Conservation (phyloP, 2,329 filamentous ascomycete genomes). For the Parasarocladium wereldwijsianum region DNA sequence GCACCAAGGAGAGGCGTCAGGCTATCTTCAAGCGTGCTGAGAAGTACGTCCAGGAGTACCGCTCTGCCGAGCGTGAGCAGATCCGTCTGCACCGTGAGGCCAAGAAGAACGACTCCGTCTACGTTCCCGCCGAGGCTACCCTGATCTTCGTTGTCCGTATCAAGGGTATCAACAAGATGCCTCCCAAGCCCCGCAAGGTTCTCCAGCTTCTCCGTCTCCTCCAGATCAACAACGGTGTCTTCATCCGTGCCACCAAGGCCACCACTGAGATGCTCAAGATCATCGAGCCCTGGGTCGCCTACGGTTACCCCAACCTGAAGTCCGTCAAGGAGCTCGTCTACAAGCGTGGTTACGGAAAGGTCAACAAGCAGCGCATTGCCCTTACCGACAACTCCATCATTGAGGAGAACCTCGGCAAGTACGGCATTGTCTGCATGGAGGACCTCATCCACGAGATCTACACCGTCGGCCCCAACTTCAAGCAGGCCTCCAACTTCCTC, state of each 20-base stretch:
- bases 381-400: slow-evolving; percentile 97
- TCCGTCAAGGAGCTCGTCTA: slow-evolving; percentile 97
- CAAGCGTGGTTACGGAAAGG: slow-evolving; percentile 99
- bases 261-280: slow-evolving; percentile 95
- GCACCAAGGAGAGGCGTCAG: slow-evolving; percentile 96
- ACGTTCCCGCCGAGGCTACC: slow-evolving; percentile 88
- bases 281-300: slow-evolving; percentile 97
- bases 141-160: slow-evolving; percentile 97
- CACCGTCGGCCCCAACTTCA: slow-evolving; percentile 98
- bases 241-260: slow-evolving; percentile 94
- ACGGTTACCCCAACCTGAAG: slow-evolving; percentile 99
- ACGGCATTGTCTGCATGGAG: slow-evolving; percentile 98
- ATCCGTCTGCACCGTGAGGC: slow-evolving; percentile 79
- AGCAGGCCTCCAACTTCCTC: slow-evolving; percentile 97
- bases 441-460: slow-evolving; percentile 99
- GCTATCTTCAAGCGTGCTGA: slow-evolving; percentile 99
- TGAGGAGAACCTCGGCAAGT: slow-evolving; percentile 92
- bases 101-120: slow-evolving; percentile 86
- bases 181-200: slow-evolving; percentile 99
- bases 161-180: slow-evolving; percentile 99
- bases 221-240: slow-evolving; percentile 99
- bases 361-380: slow-evolving; percentile 93
- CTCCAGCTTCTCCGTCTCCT: slow-evolving; percentile 97
- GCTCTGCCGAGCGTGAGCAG: slow-evolving; percentile 96
- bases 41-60: slow-evolving; percentile 99